Conservation (phyloP, 2,329 filamentous ascomycete species). For the Nothomitra cinnamomea region DNA sequence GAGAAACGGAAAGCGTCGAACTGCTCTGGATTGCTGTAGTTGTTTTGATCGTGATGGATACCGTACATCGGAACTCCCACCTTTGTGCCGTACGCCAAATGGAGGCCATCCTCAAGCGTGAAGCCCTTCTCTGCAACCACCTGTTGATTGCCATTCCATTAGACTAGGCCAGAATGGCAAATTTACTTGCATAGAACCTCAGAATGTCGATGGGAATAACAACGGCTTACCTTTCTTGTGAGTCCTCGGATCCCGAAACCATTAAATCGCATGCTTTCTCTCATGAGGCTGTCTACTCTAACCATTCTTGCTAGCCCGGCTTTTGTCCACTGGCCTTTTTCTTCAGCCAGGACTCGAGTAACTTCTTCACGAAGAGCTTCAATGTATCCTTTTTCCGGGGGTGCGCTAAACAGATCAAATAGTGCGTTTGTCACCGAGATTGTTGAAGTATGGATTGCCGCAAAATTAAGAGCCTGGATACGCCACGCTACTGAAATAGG, state of each 20-base stretch:
- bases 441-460: constrained; percentile 40
- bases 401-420: constrained; percentile 29
- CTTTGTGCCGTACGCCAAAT: constrained; percentile 27
- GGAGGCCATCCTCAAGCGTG: constrained; percentile 27
- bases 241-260: not conserved
- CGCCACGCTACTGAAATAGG: not conserved
- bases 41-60: constrained; percentile 29
- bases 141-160: not conserved
- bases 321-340: constrained; percentile 30
- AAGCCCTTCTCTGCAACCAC: constrained; percentile 20
- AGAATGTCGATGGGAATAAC: not conserved
- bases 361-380: constrained; percentile 29
- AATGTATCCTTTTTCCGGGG: constrained; percentile 20
- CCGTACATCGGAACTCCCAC: constrained; percentile 28
- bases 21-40: constrained; percentile 25
- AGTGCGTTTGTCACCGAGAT: constrained; percentile 32
- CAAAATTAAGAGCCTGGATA: constrained; percentile 33
- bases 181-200: not conserved
- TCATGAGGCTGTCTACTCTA: constrained; percentile 34
- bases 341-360: constrained; percentile 17
- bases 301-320: constrained; percentile 25
- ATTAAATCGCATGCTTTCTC: constrained; percentile 32
- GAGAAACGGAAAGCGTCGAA: constrained; percentile 36
- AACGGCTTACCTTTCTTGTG: not conserved
- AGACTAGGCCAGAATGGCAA: not conserved